Base-by-base conservation (phyloP, 768 basidiomycete genomes). In the Phaeotremella skinneri region DNA sequence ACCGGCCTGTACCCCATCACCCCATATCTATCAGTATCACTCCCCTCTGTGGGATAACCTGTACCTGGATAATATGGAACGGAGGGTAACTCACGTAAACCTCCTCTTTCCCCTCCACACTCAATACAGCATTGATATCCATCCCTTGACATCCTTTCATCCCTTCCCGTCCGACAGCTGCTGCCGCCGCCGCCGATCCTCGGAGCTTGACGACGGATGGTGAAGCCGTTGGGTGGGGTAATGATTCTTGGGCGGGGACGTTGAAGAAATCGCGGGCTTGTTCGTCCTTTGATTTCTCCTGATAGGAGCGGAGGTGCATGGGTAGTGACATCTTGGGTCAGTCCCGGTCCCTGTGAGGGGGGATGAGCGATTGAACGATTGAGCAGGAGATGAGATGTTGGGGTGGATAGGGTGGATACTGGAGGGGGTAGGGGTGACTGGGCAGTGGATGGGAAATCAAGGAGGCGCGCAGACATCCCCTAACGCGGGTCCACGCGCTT, bases 281-380 rank as follows among this genome's bases (percentile, higher is more conserved):
- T 76, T 94, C 87, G 55, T 94, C 91, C 78, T 86, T 91, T 5
- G 88, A 87, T 47, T 90, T 90, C 78, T 94, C 91, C 81, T 89
- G 90, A 83, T 92, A 91, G 72, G 89, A 84, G 55, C 91, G 85
- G 45, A 96, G 84, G 63, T 91, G 89, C 23, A 74, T 63, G 3
- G 77, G 77, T 34, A 78, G 72, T 13, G 75, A 75, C 77, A 78
- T 78, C 53, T 42, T 59, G 58, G 51, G 37, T n/a, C n/a, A n/a
- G n/a, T n/a, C n/a, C n/a, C n/a, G n/a, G n/a, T n/a, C n/a, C n/a
- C n/a, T n/a, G 30, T 31, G 4, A 32, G 29, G 49, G 13, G 49
- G 14, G 49, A 23, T 45, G 20, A 45, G 37, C n/a, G 37, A 39
- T 39, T 9, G 9, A 39, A 9, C 37, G n/a, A 39, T 39, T 39